These are phyloP conservation scores for Nothopassalora personata DNA, from an alignment of 2,329 filamentous ascomycete species.

Conservation along the genomic window DNA sequence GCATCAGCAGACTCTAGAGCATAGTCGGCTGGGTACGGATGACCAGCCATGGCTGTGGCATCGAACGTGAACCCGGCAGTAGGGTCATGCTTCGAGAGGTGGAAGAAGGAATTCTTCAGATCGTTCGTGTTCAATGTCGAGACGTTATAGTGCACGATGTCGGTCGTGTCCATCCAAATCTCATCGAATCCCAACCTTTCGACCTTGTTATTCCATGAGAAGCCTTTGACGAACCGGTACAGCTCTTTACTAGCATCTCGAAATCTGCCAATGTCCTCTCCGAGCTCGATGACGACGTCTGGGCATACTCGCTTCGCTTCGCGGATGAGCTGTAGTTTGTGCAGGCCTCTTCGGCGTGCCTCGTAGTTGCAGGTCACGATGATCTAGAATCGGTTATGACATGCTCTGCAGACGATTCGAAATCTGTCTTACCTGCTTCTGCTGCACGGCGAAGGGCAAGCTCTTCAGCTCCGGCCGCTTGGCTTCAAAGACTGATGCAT, in stretches of 20 bases:
- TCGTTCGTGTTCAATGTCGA: conserved; percentile 62
- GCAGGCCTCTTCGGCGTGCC: conserved; percentile 63
- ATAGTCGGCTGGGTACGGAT: conserved; percentile 47
- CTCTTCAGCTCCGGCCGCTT: conserved; percentile 68
- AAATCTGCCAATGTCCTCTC: conserved; percentile 80
- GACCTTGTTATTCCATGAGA: conserved; percentile 71
- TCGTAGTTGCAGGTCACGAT: conserved; percentile 91
- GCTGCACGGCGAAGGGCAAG: conserved; percentile 75
- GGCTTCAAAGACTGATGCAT: conserved; percentile 83
- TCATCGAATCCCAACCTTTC: conserved; percentile 90
- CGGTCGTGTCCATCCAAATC: conserved; percentile 74
- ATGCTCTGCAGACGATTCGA: background rate
- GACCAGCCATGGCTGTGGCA: conserved; percentile 61
- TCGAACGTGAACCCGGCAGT: conserved; percentile 77
- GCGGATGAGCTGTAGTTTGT: conserved; percentile 78
- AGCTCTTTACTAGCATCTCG: conserved; percentile 79
- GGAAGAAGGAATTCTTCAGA: conserved; percentile 69
- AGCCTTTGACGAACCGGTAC: conserved; percentile 64
- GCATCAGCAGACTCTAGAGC: background rate
- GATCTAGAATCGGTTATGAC: background rate
- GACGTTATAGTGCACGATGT: conserved; percentile 78
- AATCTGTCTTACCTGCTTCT: conserved; percentile 59
- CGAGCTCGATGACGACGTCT: conserved; percentile 76
- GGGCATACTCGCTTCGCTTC: conserved; percentile 78
- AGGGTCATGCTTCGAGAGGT: conserved; percentile 66